Conservation (phyloP, 257 asterid genomes). For the Plectranthus barbatus region DNA sequence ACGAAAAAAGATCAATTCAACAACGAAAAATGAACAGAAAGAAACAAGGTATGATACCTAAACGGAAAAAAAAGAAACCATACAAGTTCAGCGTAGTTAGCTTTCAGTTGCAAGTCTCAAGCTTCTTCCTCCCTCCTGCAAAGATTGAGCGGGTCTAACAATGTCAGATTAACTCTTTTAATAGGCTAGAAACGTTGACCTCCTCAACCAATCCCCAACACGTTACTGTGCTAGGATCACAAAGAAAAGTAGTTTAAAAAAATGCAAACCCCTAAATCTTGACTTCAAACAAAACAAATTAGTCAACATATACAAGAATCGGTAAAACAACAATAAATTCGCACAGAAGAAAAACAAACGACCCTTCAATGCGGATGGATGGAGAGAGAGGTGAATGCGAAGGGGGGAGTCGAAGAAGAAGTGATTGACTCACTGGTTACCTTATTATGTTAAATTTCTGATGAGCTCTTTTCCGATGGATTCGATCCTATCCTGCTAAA, state of each 20-base stretch:
- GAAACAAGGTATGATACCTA: not conserved
- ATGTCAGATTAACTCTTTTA: constrained; percentile 17
- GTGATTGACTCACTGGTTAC: not conserved
- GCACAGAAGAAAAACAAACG: not conserved
- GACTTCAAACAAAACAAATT: constrained; percentile 8
- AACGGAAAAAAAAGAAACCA: not conserved
- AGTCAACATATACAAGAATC: constrained; percentile 2
- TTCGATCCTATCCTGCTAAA: constrained; percentile 16
- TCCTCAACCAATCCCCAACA: constrained; percentile 9
- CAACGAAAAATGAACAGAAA: not conserved
- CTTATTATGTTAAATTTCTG: constrained; percentile 18
- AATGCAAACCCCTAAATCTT: constrained; percentile 6
- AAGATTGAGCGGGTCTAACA: constrained; percentile 16
- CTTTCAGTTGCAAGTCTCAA: not conserved
- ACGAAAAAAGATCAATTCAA: not conserved
- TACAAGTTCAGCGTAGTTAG: constrained; percentile 3
- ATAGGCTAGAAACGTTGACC: constrained; percentile 20
- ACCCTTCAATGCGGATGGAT: constrained; percentile 15
- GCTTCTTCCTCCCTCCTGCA: constrained; percentile 18
- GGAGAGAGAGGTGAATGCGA: not conserved
- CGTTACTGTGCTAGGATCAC: not conserved
- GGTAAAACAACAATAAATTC: not conserved
- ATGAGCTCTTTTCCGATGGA: constrained; percentile 11
- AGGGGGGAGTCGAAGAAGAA: not conserved
- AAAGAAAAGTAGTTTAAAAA: not conserved